Base-by-base conservation (phyloP, 2,329 filamentous ascomycete genomes). In the Ceratocystis diversiconidia region DNA sequence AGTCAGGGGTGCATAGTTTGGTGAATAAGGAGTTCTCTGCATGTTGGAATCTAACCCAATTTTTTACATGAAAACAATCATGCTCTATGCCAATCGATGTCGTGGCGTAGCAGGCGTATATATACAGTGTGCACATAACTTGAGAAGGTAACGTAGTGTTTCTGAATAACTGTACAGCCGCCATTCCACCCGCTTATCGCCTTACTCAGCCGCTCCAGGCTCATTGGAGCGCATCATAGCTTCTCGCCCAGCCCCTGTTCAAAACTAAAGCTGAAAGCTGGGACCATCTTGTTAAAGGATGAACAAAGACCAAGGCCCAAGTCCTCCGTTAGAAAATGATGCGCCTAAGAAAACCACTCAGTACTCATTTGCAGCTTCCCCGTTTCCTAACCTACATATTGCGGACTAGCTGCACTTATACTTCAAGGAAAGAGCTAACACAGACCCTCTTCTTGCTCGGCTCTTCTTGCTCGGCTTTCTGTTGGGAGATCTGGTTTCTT, bases 191-290 rank as follows among this genome's bases (percentile, higher is more conserved):
- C 52, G 25, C 28, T 30, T 6, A 10, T n/a, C 52, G 5, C 22
- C 52, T 10, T 57, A 5, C 17, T 22, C 12, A 59, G 52, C 52
- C 52, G 52, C 52, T 17, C 52, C 6, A 30, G 52, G 52, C 52
- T 59, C n/a, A 59, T 59, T 59, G 52, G 52, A 32, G 52, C 52
- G 52, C 52, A 59, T 59, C 52, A 30, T 22, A 8, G n/a, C 12
- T 32, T 17, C 52, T n/a, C 15, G 25, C 28, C 52, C 52, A n/a
- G 25, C 22, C 52, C 52, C 52, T 59, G 52, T 59, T 30, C 36
- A 41, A n/a, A n/a, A 2, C 10, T n/a, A 32, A 32, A 59, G 25
- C 15, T 57, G 25, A 22, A 28, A 32, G 25, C 52, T 30, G n/a
- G 52, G 17, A 32, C 25, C 52, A 25, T 25, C 52, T n/a, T 30